These are phyloP conservation scores for Dendrocalamus sinicus DNA, from an alignment of 176 grass and related monocot genomes.

Conservation along the genomic window DNA sequence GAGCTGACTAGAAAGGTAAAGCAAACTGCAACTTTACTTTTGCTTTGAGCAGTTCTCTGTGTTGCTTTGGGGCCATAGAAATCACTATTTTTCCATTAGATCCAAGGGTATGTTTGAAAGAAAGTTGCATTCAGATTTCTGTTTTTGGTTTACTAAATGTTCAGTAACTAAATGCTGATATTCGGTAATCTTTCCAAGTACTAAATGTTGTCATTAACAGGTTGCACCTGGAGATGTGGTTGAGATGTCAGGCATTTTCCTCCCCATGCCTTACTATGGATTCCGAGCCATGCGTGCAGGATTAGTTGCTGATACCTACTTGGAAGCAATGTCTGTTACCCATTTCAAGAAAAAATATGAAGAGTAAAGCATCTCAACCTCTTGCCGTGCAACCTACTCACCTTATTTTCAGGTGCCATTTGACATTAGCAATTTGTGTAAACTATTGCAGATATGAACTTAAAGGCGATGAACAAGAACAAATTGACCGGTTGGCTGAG, in stretches of 20 bases:
- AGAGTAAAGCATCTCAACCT: slow-evolving; percentile 65
- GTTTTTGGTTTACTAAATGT: neutral
- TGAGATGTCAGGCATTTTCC: slow-evolving; percentile 93
- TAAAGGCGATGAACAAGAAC: slow-evolving; percentile 94
- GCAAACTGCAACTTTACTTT: slow-evolving; percentile 1
- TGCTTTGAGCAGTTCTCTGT: neutral
- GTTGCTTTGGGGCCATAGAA: slow-evolving; percentile 19
- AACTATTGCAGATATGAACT: slow-evolving; percentile 78
- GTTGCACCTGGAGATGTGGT: slow-evolving; percentile 97
- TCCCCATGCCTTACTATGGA: slow-evolving; percentile 94
- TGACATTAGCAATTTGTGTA: slow-evolving; percentile 14
- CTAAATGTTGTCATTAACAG: slow-evolving; percentile 54
- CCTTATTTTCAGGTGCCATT: slow-evolving; percentile 14
- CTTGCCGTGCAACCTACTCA: neutral
- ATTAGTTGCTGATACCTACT: slow-evolving; percentile 98
- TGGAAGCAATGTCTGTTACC: slow-evolving; percentile 96
- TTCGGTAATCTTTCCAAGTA: slow-evolving; percentile 2
- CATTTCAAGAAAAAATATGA: slow-evolving; percentile 99
- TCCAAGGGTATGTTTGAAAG: neutral
- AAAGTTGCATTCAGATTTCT: neutral
- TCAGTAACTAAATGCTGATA: neutral
- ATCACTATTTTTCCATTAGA: neutral
- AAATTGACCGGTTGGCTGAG: slow-evolving; percentile 86
- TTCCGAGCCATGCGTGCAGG: slow-evolving; percentile 96
- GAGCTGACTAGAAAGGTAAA: slow-evolving; percentile 96